Evolutionary conservation across 2,329 filamentous ascomycete genomes (phyloP).

Genomic region (Cladosporium oxysporum): DNA sequence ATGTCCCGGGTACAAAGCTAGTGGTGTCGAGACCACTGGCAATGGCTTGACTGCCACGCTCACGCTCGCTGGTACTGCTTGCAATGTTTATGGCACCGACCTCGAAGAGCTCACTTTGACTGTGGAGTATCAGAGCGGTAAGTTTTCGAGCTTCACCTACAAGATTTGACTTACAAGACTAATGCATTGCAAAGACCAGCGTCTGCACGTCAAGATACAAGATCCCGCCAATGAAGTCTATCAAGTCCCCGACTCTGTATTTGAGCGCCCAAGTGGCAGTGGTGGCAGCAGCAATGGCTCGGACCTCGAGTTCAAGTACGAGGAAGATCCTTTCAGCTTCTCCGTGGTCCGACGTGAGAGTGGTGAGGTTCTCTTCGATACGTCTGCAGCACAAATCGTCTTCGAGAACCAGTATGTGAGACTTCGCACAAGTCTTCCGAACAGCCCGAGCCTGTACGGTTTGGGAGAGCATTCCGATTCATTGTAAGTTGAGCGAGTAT

Average conservation of each 20-base stretch:
- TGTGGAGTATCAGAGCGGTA: conserved; percentile 64
- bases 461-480: conserved; percentile 76
- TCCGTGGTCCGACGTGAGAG: conserved; percentile 60
- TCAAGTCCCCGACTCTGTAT: conserved; percentile 69
- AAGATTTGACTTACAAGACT: neutral
- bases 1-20: conserved; percentile 70
- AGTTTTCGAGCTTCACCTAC: conserved; percentile 22
- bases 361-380: conserved; percentile 67
- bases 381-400: conserved; percentile 64
- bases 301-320: conserved; percentile 57
- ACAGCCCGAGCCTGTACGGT: conserved; percentile 72
- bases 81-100: conserved; percentile 62
- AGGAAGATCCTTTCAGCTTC: conserved; percentile 67
- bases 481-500: conserved; percentile 29
- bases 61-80: conserved; percentile 65
- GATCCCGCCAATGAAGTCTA: conserved; percentile 71
- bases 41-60: conserved; percentile 69
- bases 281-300: conserved; percentile 35
- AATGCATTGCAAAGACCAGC: conserved; percentile 36
- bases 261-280: conserved; percentile 59
- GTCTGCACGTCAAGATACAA: conserved; percentile 74
- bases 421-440: conserved; percentile 68
- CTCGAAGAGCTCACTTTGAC: conserved; percentile 57
- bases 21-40: conserved; percentile 56
- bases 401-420: conserved; percentile 79